Evolutionary conservation across 2,329 filamentous ascomycete species (phyloP).

Genomic region (Diaporthe velutina): DNA sequence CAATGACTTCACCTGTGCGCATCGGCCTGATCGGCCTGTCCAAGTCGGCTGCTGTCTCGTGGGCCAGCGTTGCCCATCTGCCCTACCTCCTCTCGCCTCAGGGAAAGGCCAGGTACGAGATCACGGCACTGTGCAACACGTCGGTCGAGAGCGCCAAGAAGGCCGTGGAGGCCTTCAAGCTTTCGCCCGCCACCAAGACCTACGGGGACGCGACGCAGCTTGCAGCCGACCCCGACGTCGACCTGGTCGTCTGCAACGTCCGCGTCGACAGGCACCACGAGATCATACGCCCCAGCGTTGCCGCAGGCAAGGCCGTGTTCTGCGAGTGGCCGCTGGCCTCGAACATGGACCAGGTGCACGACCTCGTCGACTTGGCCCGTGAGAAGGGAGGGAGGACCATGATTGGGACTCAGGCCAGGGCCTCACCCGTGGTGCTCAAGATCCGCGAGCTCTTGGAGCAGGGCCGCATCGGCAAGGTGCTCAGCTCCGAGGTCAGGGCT

Average conservation of each 20-base stretch:
- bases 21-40: neutral
- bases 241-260: neutral
- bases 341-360: neutral
- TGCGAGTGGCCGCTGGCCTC: neutral
- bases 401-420: neutral
- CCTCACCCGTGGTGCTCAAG: neutral
- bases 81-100: neutral
- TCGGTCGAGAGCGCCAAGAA: neutral
- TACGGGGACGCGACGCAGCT: neutral
- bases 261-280: neutral
- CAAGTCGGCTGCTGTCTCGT: neutral
- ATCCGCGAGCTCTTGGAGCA: neutral
- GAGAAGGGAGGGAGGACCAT: neutral
- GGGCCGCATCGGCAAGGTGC: neutral
- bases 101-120: neutral
- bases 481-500: neutral
- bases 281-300: neutral
- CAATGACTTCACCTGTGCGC: neutral
- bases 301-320: neutral
- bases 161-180: neutral
- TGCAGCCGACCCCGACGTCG: neutral
- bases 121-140: neutral
- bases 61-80: neutral
- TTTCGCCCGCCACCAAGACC: neutral
- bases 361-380: neutral